Percentiles rank a stretch among this genome's conserved stretches.
phyloP scores from a whole-genome alignment of 2,329 filamentous ascomycete species.

The Tolypocladium capitatum region DNA sequence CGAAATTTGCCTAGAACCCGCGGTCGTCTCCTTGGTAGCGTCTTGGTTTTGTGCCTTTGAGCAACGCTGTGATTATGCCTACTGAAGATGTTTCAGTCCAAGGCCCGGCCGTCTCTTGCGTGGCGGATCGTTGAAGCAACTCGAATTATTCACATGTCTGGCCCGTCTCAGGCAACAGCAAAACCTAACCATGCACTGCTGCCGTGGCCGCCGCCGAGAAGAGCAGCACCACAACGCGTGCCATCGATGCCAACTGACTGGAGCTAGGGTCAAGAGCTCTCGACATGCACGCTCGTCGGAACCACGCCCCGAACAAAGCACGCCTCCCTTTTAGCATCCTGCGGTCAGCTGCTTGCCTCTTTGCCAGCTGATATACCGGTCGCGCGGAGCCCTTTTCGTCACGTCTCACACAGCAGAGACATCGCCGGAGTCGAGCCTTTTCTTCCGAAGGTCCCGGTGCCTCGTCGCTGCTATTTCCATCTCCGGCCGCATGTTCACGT shows the following conservation, averaged over 20 bases:
- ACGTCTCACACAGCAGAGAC: neutral
- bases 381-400: neutral
- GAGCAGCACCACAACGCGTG: no score
- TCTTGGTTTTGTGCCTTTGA: neutral
- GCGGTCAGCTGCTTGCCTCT: neutral
- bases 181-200: no score
- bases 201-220: no score
- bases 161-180: no score
- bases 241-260: no score
- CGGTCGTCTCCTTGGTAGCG: neutral
- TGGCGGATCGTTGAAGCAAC: no score
- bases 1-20: neutral
- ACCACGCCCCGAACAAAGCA: neutral
- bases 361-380: neutral
- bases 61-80: neutral
- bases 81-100: neutral
- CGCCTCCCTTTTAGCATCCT: neutral
- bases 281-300: neutral
- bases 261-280: neutral
- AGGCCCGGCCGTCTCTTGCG: neutral
- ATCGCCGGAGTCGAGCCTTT: neutral
- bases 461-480: neutral
- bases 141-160: no score
- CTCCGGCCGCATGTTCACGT: neutral
- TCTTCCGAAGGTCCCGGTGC: neutral